A percentile compares a stretch with the other conserved stretches of the same genome.
These are phyloP conservation scores for Turritis glabra DNA, from an alignment of 345 rosid genomes.

Conservation along the genomic window DNA sequence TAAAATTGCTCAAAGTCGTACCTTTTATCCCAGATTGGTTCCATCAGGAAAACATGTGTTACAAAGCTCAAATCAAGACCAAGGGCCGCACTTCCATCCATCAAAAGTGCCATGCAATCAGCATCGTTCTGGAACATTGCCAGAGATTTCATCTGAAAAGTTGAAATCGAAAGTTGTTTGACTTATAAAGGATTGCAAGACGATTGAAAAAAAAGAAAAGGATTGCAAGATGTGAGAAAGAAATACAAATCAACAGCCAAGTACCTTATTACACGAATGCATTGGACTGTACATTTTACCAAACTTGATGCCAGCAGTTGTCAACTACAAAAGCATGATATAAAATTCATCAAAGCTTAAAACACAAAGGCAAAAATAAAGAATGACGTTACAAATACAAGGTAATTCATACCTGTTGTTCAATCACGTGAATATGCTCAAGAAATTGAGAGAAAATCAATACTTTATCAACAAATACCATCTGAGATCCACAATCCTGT, in stretches of 20 bases:
- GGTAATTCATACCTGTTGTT: conserved; percentile 69
- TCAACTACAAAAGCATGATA: conserved; percentile 52
- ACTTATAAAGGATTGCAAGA: neutral
- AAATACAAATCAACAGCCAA: conserved; percentile 9
- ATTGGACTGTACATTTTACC: conserved; percentile 84
- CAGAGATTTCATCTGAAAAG: conserved; percentile 68
- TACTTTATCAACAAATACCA: conserved; percentile 60
- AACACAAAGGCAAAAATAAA: conserved; percentile 4
- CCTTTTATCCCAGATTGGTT: conserved; percentile 99
- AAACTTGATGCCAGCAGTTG: conserved; percentile 76
- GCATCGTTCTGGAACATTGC: conserved; percentile 67
- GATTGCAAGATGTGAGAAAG: conserved; percentile 10
- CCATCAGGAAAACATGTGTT: conserved; percentile 81
- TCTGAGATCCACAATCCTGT: conserved; percentile 38
- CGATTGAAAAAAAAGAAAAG: too few species aligned
- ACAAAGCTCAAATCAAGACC: conserved; percentile 99
- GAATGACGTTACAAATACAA: neutral
- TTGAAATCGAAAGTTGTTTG: conserved; percentile 25
- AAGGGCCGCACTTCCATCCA: conserved; percentile 97
- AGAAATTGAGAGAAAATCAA: conserved; percentile 92
- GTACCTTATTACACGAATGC: conserved; percentile 80
- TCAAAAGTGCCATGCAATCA: conserved; percentile 77
- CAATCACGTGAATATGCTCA: conserved; percentile 88
- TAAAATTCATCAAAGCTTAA: neutral
- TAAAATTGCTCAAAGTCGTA: conserved; percentile 27